A percentile compares a stretch with the other conserved stretches of the same genome.
These are phyloP conservation scores for Chalaropsis thielavioides DNA, from an alignment of 2,329 filamentous ascomycete genomes.

Conservation along the genomic window DNA sequence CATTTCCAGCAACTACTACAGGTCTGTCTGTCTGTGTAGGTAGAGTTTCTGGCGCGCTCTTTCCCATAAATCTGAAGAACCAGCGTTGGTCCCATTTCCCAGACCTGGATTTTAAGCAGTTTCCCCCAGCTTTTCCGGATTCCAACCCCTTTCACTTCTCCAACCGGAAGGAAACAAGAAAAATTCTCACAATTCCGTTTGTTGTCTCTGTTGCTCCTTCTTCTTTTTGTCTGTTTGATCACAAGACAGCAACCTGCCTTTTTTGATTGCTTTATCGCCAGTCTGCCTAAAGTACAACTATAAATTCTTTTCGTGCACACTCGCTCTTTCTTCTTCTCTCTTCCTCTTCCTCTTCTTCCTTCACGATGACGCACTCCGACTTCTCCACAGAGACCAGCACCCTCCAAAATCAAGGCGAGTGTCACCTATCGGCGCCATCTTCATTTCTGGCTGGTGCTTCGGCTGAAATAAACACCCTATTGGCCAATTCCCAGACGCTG, in stretches of 20 bases:
- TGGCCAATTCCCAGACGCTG: conserved; percentile 7
- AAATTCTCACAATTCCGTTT: not conserved
- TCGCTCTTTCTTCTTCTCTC: not conserved
- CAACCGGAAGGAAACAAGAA: not conserved
- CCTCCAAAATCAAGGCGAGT: not conserved
- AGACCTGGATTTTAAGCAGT: not conserved
- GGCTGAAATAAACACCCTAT: conserved; percentile 10
- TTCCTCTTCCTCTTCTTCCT: not conserved
- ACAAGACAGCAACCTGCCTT: not conserved
- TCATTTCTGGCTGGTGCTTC: conserved; percentile 13
- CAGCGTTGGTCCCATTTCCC: not conserved
- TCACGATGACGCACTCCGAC: conserved; percentile 6
- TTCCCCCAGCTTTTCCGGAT: not conserved
- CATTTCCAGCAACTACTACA: not conserved
- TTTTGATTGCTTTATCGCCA: not conserved
- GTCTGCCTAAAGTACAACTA: not conserved
- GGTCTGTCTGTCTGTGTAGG: too few species aligned
- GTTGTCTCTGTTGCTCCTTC: conserved; percentile 1
- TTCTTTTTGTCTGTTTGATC: not conserved
- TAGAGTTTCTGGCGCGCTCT: not conserved
- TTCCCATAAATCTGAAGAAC: not conserved
- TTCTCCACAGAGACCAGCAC: not conserved
- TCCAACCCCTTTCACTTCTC: conserved; percentile 1
- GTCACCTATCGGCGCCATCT: not conserved
- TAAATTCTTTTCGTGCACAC: not conserved